Evolutionary conservation across 208 protist species (phyloP).

Genomic region (Leishmania lainsoni): DNA sequence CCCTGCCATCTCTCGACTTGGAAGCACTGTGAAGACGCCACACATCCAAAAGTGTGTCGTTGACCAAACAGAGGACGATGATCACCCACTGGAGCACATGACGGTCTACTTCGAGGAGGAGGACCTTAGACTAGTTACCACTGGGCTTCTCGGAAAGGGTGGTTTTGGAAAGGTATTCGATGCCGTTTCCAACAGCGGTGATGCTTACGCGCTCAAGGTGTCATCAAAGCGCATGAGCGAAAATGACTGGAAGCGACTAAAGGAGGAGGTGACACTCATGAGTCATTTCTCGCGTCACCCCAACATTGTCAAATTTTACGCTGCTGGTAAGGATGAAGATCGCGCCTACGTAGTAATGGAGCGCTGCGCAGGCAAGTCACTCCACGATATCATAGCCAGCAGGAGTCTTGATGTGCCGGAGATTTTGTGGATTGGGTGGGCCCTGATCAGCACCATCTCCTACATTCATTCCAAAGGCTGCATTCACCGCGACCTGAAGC

Average conservation of each 20-base stretch:
- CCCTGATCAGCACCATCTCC: slow-evolving; percentile 79
- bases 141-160: slow-evolving; percentile 76
- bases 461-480: slow-evolving; percentile 88
- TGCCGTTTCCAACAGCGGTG: slow-evolving; percentile 70
- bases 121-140: slow-evolving; percentile 64
- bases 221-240: slow-evolving; percentile 84
- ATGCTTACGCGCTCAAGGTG: slow-evolving; percentile 85
- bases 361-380: slow-evolving; percentile 68
- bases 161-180: slow-evolving; percentile 86
- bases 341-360: slow-evolving; percentile 90
- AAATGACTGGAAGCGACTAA: slow-evolving; percentile 80
- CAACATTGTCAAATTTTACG: slow-evolving; percentile 86
- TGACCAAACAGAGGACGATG: slow-evolving; percentile 43
- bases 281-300: slow-evolving; percentile 85
- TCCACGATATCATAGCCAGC: slow-evolving; percentile 80
- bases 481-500: slow-evolving; percentile 92
- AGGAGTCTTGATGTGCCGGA: slow-evolving; percentile 63
- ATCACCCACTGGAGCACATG: slow-evolving; percentile 72
- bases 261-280: slow-evolving; percentile 86
- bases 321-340: slow-evolving; percentile 71
- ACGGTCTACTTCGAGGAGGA: slow-evolving; percentile 78
- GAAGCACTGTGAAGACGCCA: slow-evolving; percentile 63
- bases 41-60: slow-evolving; percentile 77
- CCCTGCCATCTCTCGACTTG: slow-evolving; percentile 63
- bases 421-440: slow-evolving; percentile 87